Conservation (phyloP, 495 filamentous ascomycete species). For the Venustampulla echinocandica region DNA sequence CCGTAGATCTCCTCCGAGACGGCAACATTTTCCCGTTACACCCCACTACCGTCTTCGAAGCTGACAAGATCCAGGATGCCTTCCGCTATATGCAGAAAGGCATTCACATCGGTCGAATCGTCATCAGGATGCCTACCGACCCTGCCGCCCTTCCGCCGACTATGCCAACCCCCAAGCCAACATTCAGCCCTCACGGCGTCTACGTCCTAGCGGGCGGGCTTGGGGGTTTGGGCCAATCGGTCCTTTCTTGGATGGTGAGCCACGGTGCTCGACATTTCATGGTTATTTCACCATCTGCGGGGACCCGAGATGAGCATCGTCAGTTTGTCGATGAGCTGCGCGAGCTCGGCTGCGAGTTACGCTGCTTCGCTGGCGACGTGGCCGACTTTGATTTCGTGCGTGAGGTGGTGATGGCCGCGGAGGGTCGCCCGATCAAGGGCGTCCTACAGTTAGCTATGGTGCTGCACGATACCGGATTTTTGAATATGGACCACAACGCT, state of each 20-base stretch:
- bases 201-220: conserved; percentile 58
- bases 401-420: neutral
- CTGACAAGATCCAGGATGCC: conserved; percentile 20
- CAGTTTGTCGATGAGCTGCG: conserved; percentile 3
- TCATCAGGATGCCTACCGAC: neutral
- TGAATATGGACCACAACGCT: conserved; percentile 23
- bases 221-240: conserved; percentile 52
- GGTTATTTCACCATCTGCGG: conserved; percentile 46
- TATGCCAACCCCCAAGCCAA: conserved; percentile 22
- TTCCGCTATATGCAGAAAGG: conserved; percentile 35
- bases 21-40: neutral
- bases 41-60: neutral
- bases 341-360: neutral
- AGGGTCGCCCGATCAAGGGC: conserved; percentile 34
- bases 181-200: conserved; percentile 22
- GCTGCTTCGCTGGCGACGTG: neutral
- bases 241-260: conserved; percentile 51
- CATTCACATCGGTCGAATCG: conserved; percentile 29
- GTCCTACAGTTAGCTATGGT: conserved; percentile 42
- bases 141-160: neutral
- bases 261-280: conserved; percentile 50
- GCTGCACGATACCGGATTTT: conserved; percentile 17
- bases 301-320: neutral
- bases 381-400: neutral
- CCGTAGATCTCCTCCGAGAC: neutral